A percentile compares a stretch with the other conserved stretches of the same genome.
These are phyloP conservation scores for Phytopythium vexans DNA, from an alignment of 352 stramenopile genomes.

Conservation along the genomic window DNA sequence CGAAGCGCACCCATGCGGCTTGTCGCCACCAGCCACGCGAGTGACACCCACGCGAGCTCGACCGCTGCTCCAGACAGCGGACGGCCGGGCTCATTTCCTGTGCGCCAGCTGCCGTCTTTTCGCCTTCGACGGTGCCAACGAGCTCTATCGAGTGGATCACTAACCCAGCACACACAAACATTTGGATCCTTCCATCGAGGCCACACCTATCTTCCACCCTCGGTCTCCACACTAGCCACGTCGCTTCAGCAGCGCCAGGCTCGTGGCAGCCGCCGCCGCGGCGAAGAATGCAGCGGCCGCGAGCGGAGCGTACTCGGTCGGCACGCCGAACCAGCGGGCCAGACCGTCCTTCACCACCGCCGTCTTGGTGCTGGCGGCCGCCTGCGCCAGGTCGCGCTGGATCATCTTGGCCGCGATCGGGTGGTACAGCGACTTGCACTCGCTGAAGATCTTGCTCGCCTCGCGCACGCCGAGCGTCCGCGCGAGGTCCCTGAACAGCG, in stretches of 20 bases:
- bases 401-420: slow-evolving; percentile 75
- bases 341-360: slow-evolving; percentile 17
- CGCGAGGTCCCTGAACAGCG: slow-evolving; percentile 61
- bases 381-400: slow-evolving; percentile 40
- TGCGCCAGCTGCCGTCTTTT: background rate
- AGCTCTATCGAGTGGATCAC: background rate
- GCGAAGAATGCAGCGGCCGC: slow-evolving; percentile 16
- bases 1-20: too few species aligned
- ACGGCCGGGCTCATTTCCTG: too few species aligned
- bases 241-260: slow-evolving; percentile 20
- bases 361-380: background rate
- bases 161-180: background rate
- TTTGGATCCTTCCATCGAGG: background rate
- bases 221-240: slow-evolving; percentile 3
- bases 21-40: too few species aligned
- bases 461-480: slow-evolving; percentile 25
- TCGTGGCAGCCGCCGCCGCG: slow-evolving; percentile 8
- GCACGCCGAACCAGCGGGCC: slow-evolving; percentile 23
- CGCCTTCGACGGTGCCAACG: background rate
- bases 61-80: too few species aligned
- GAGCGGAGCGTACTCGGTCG: slow-evolving; percentile 23
- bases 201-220: background rate
- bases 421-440: slow-evolving; percentile 65
- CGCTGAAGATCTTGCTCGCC: slow-evolving; percentile 28
- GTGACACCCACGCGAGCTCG: too few species aligned